Conservation (phyloP, 805 yeast genomes). For the Starmerella lactis-condensi region DNA sequence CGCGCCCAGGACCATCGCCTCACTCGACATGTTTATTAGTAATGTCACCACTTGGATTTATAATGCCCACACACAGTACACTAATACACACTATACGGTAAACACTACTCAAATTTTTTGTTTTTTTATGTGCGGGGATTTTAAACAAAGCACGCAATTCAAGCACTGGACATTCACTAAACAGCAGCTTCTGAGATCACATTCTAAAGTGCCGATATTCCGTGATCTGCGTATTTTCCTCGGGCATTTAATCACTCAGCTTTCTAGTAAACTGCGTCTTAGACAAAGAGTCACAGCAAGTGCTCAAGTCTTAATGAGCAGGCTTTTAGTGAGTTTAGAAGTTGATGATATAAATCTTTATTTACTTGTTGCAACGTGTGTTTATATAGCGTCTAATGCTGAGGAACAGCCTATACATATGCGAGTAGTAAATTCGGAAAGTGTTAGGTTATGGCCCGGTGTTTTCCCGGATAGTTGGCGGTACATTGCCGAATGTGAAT, state of each 20-base stretch:
- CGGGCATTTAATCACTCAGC: conserved; percentile 51
- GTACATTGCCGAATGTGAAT: conserved; percentile 86
- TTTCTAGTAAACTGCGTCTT: conserved; percentile 60
- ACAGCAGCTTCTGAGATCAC: conserved; percentile 27
- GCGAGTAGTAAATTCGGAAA: conserved; percentile 62
- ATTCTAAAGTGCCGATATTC: conserved; percentile 15
- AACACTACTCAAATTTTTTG: not conserved
- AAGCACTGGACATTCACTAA: conserved; percentile 63
- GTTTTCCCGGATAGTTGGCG: conserved; percentile 81
- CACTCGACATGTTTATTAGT: conserved; percentile 17
- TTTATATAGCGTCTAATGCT: conserved; percentile 79
- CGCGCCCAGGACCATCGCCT: conserved; percentile 18
- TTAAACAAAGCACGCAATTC: conserved; percentile 73
- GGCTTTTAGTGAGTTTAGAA: conserved; percentile 42
- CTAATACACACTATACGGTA: not conserved
- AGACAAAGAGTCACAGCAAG: conserved; percentile 76
- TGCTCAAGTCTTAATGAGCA: conserved; percentile 65
- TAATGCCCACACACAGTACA: not conserved
- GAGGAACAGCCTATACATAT: conserved; percentile 95
- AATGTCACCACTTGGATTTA: not conserved
- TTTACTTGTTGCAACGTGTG: conserved; percentile 60
- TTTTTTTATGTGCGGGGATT: conserved; percentile 36
- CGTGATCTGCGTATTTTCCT: conserved; percentile 58
- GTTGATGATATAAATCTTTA: conserved; percentile 73
- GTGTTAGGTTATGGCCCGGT: conserved; percentile 86